Evolutionary conservation across 1,139 yeast species (phyloP), one percentile per base, ranked within the genome.

Genomic region (Pneumocystis canis): DNA sequence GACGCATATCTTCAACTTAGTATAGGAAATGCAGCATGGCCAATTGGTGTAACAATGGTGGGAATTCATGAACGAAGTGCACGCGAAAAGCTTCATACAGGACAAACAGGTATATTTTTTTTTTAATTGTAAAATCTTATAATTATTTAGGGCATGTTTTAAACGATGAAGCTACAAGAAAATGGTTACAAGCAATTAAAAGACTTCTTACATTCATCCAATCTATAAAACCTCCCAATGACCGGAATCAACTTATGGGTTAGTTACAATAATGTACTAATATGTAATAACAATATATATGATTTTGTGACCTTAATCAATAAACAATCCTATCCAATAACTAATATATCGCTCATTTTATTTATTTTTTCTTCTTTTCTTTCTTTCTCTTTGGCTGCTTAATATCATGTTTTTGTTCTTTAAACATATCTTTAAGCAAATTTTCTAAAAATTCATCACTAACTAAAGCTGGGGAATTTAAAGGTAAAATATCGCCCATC

Each of bases 1-100:
- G 88, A 86, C 69, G 78, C 84, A 53, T 89, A 89, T 71, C 77
- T 87, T 78, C 81, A 85, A 67, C 75, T 89, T 67, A 85, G 94
- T 70, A 84, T 89, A 40, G 96, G 96, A 0, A 87, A 87, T 68
- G 89, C 87, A 1, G 92, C 95, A 1, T 89, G 96, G 95, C 96
- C 96, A 1, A 86, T 89, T 66, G 96, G 96, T 47, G 87, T 89
- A 11, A 77, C 83, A 14, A 82, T 82, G 63, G 87, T 88, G 16
- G 90, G 94, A 59, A 87, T 89, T 65, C 96, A 89, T 71, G 85
- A 83, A 56, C 76, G 94, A 65, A 80, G 84, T 67, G 82, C 86
- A 25, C 80, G 82, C 69, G 75, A 77, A 54, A 74, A 76, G 66
- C 74, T 80, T 60, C 66, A 67, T 20, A 25, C 69, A 67, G 35